These are phyloP conservation scores for Ustilago shanxiensis DNA, from an alignment of 1,284 basidiomycete genomes.

Conservation along the genomic window DNA sequence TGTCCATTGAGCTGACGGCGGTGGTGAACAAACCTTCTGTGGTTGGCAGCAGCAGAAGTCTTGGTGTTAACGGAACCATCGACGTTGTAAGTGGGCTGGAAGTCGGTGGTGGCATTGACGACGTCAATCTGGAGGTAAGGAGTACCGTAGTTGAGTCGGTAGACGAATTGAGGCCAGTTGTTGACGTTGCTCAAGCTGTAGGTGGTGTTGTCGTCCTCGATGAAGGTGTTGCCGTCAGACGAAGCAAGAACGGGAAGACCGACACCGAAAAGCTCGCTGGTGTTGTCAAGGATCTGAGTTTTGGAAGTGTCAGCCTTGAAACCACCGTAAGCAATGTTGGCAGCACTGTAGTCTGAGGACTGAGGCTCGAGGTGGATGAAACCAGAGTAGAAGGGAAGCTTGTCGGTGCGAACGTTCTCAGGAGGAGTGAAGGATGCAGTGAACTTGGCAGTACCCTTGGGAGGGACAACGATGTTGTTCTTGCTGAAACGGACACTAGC, in stretches of 20 bases:
- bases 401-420: slow-evolving; percentile 71
- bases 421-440: slow-evolving; percentile 72
- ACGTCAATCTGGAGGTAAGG: slow-evolving; percentile 46
- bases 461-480: slow-evolving; percentile 68
- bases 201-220: slow-evolving; percentile 32
- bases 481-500: slow-evolving; percentile 73
- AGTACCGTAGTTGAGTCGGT: slow-evolving; percentile 50
- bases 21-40: slow-evolving; percentile 42
- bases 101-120: slow-evolving; percentile 38
- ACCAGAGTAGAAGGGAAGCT: slow-evolving; percentile 76
- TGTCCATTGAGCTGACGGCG: slow-evolving; percentile 28
- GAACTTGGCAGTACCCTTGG: slow-evolving; percentile 68
- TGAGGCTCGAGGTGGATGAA: slow-evolving; percentile 73
- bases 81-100: slow-evolving; percentile 43
- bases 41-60: slow-evolving; percentile 15
- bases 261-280: slow-evolving; percentile 44
- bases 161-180: slow-evolving; percentile 44
- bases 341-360: slow-evolving; percentile 28
- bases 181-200: slow-evolving; percentile 40
- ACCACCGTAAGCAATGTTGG: slow-evolving; percentile 54
- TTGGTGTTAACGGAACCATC: slow-evolving; percentile 25
- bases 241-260: slow-evolving; percentile 43
- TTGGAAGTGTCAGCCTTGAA: slow-evolving; percentile 44
- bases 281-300: slow-evolving; percentile 52
- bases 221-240: slow-evolving; percentile 34